Evolutionary conservation across 495 filamentous ascomycete species (phyloP).

Genomic region (Aspergillus egyptiacus): DNA sequence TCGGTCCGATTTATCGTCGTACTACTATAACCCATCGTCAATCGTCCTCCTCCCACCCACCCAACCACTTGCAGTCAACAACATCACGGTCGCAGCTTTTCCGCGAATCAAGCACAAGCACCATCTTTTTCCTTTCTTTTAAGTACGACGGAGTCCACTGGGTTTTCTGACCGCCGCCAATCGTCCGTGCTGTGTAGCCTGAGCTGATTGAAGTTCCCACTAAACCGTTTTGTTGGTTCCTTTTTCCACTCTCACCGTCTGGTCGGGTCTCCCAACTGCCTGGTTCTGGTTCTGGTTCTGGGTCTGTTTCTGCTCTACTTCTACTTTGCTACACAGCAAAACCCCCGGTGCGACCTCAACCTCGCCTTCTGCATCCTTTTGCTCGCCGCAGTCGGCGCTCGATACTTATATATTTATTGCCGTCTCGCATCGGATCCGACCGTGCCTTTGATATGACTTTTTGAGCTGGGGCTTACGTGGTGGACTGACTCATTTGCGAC

Average conservation of each 20-base stretch:
- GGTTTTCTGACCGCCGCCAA: conserved; percentile 24
- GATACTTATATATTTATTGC: neutral
- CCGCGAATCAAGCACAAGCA: too few relatives aligned
- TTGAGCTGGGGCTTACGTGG: neutral
- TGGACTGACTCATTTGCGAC: too few relatives aligned
- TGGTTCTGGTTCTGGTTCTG: conserved; percentile 24
- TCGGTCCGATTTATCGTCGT: too few relatives aligned
- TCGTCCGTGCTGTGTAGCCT: conserved; percentile 13
- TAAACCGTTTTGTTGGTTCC: neutral
- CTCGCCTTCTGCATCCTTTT: neutral
- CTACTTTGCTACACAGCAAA: too few relatives aligned
- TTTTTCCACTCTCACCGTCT: conserved; percentile 18
- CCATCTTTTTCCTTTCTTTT: too few relatives aligned
- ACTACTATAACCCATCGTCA: too few relatives aligned
- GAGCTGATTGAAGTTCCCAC: too few relatives aligned
- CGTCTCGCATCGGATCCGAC: neutral
- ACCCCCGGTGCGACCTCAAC: conserved; percentile 20
- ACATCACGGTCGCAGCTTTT: too few relatives aligned
- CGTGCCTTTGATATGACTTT: neutral
- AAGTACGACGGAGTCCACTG: too few relatives aligned
- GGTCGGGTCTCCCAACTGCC: conserved; percentile 24
- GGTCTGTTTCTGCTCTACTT: too few relatives aligned
- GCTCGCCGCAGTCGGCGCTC: conserved; percentile 2
- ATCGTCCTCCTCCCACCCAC: too few relatives aligned
- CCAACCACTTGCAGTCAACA: too few relatives aligned